Conservation (phyloP, 2,329 filamentous ascomycete species). For the Colletotrichum coccodes region DNA sequence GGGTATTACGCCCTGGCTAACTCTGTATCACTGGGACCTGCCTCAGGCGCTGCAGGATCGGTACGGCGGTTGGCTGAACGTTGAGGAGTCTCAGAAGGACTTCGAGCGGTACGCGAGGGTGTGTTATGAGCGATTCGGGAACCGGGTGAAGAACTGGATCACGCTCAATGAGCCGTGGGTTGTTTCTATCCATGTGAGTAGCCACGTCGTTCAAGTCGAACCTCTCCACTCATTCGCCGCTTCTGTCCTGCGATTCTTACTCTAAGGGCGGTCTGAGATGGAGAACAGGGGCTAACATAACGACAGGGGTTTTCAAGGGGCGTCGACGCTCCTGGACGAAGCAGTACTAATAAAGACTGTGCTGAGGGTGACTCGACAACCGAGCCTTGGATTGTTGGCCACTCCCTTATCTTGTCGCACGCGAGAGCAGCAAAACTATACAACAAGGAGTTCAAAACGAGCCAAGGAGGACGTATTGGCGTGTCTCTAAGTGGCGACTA, state of each 20-base stretch:
- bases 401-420: constrained; percentile 50
- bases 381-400: constrained; percentile 49
- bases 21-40: constrained; percentile 73
- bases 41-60: constrained; percentile 67
- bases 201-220: constrained; percentile 37
- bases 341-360: constrained; percentile 39
- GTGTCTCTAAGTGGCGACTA: constrained; percentile 53
- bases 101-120: constrained; percentile 67
- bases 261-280: too few species aligned
- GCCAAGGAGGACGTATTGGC: constrained; percentile 48
- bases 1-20: constrained; percentile 68
- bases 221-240: too few species aligned
- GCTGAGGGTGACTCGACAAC: constrained; percentile 42
- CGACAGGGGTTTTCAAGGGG: too few species aligned
- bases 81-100: constrained; percentile 69
- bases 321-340: too few species aligned
- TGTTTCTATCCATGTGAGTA: constrained; percentile 43
- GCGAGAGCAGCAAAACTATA: constrained; percentile 47
- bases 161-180: constrained; percentile 45
- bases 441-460: constrained; percentile 47
- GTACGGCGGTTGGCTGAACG: constrained; percentile 70
- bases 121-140: constrained; percentile 65
- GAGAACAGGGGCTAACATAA: too few species aligned
- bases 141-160: constrained; percentile 70
- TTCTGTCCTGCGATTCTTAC: too few species aligned